phyloP scores from a whole-genome alignment of 1,139 yeast genomes.

The Protomyces pachydermus region DNA sequence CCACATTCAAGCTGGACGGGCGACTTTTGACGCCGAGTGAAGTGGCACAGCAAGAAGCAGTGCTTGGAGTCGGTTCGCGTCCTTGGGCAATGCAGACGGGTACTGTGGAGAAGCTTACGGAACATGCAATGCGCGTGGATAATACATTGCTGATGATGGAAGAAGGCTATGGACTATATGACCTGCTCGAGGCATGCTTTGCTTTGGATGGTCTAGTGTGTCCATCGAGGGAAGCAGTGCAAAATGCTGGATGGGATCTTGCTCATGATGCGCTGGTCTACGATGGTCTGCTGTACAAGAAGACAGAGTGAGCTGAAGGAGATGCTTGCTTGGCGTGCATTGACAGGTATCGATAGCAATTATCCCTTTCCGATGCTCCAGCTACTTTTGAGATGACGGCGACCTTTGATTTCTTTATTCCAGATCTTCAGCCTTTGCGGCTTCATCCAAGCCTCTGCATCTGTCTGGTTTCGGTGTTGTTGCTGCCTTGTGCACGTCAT shows the following conservation, averaged over 20 bases:
- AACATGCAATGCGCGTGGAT: background rate
- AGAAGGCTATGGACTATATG: background rate
- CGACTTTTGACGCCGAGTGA: background rate
- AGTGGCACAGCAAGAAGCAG: background rate
- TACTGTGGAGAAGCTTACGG: background rate
- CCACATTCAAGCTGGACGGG: background rate
- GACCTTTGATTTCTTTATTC: too few species aligned
- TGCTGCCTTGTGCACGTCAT: too few species aligned
- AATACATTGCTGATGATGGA: background rate
- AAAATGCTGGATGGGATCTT: background rate
- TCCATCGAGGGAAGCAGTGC: background rate
- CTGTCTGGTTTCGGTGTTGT: too few species aligned
- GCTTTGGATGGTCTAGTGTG: background rate
- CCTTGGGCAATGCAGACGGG: background rate
- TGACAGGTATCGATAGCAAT: too few species aligned
- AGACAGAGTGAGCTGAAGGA: background rate
- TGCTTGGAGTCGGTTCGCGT: background rate
- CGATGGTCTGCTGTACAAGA: background rate
- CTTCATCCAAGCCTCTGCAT: too few species aligned
- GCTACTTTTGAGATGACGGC: too few species aligned
- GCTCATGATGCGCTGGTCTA: background rate
- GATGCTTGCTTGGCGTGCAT: too few species aligned
- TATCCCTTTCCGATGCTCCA: too few species aligned
- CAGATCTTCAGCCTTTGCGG: too few species aligned
- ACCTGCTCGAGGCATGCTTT: background rate